Base-by-base conservation (phyloP, 495 filamentous ascomycete species). In the Daldinia caldariorum region DNA sequence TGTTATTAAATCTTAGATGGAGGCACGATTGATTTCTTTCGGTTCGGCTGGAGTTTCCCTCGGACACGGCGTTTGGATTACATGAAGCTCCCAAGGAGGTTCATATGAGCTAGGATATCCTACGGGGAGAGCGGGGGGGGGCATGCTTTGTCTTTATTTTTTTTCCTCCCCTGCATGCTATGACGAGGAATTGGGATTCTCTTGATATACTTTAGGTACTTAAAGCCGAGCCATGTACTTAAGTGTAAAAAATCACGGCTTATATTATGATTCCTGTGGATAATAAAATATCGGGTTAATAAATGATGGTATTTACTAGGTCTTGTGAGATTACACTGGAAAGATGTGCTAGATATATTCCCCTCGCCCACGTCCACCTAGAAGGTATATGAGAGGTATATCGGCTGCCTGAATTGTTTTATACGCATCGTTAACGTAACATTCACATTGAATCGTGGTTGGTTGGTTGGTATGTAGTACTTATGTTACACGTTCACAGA, bases 401-500 rank as follows among this genome's bases (percentile, higher is more conserved):
- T n/a, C n/a, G n/a, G n/a, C n/a, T n/a, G n/a, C n/a, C n/a, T n/a
- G n/a, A n/a, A n/a, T n/a, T n/a, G n/a, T n/a, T n/a, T n/a, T n/a
- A n/a, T n/a, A n/a, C n/a, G n/a, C n/a, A n/a, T n/a, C n/a, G n/a
- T n/a, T n/a, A n/a, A n/a, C n/a, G n/a, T n/a, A n/a, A n/a, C n/a
- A n/a, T 53, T 14, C 2, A 16, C 22, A 8, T 51, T 53, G 26
- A 53, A 53, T 12, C 1, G 12, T 29, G 26, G 26, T 26, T 29
- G 26, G 26, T 26, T 29, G 26, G 50, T 53, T 58, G 47, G 55
- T 47, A 47, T 22, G 34, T 68, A 18, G 62, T 67, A 64, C 64
- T 56, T 47, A 71, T 66, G 16, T 32, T 73, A 60, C 35, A 67
- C 55, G 26, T 64, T 47, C 69, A 72, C 67, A 29, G 55, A 41